Evolutionary conservation across 352 stramenopile species (phyloP).

Genomic region (Phytophthora fragariaefolia): DNA sequence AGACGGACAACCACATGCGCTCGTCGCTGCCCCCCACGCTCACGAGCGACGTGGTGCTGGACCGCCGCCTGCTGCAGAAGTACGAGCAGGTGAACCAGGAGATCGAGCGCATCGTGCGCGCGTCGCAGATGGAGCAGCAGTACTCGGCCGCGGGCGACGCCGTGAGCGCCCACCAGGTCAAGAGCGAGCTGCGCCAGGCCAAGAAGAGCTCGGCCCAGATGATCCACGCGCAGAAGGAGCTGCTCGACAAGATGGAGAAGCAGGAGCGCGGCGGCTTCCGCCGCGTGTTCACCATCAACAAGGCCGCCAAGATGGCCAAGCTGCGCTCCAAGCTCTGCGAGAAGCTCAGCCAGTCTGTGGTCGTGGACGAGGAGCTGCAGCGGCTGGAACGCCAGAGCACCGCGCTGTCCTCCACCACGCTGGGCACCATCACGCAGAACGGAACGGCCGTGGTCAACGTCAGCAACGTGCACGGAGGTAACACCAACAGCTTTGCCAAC

Average conservation of each 20-base stretch:
- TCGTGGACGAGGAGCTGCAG: slow-evolving; percentile 70
- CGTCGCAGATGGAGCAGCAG: slow-evolving; percentile 56
- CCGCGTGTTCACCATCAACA: slow-evolving; percentile 76
- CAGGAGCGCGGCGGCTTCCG: slow-evolving; percentile 71
- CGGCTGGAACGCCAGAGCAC: slow-evolving; percentile 73
- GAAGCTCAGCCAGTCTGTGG: slow-evolving; percentile 74
- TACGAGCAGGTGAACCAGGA: slow-evolving; percentile 83
- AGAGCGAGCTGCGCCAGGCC: slow-evolving; percentile 61
- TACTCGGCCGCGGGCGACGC: slow-evolving; percentile 18
- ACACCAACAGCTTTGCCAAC: slow-evolving; percentile 2
- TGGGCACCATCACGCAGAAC: slow-evolving; percentile 47
- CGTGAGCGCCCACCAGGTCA: slow-evolving; percentile 40
- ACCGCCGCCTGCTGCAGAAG: slow-evolving; percentile 70
- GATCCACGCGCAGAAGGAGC: slow-evolving; percentile 82
- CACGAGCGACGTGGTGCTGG: slow-evolving; percentile 48
- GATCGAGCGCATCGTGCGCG: slow-evolving; percentile 72
- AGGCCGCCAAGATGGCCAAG: slow-evolving; percentile 74
- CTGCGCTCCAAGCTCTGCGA: slow-evolving; percentile 71
- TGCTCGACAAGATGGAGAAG: slow-evolving; percentile 84
- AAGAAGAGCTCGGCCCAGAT: slow-evolving; percentile 73
- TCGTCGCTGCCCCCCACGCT: slow-evolving; percentile 47
- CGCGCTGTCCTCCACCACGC: slow-evolving; percentile 63
- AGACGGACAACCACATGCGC: slow-evolving; percentile 42
- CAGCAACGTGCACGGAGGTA: slow-evolving; percentile 38
- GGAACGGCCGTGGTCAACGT: slow-evolving; percentile 43